Evolutionary conservation across 1,284 basidiomycete species (phyloP), one percentile per base, ranked within the genome.

Genomic region (Rhodotorula sp.): DNA sequence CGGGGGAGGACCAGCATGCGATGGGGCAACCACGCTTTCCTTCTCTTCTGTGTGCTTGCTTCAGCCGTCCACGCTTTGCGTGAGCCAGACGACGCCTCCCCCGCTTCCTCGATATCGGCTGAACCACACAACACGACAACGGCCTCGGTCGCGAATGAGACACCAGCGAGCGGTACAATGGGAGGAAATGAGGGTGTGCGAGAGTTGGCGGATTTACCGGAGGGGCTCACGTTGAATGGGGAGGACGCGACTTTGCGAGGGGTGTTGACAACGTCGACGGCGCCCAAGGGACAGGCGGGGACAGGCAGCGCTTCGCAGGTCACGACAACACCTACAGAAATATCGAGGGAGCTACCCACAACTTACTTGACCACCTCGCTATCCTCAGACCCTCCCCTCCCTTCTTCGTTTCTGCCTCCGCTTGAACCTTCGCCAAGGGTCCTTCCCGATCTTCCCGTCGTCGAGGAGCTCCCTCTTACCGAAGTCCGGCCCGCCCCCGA

Each of bases 401-500:
- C 60, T n/a, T 47, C 36, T 34, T 34, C 27, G 39, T 46, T 46
- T 49, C 54, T 46, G 13, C n/a, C 36, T 1, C 20, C 57, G 15
- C 49, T 53, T 22, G 13, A 5, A 9, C 30, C 24, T 9, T 8
- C n/a, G 13, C 49, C 17, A 3, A n/a, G 22, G 22, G 53, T 53
- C 34, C 62, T 27, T 30, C 52, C 39, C 13, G 9, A 44, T 19
- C 48, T 58, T 30, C n/a, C 67, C 32, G 46, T 39, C 44, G 29
- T 61, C 48, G 59, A 66, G n/a, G 51, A 61, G 22, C 22, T 64
- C 8, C 65, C 69, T 5, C 55, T 71, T 29, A 44, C 36, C 47
- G 61, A 68, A 29, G 39, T 60, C 22, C 61, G 64, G 15, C 49
- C 78, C 15, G 67, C 64, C 30, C 75, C 73, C 36, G 88, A 90